Base-by-base conservation (phyloP, 768 basidiomycete species). In the Imleria badia region DNA sequence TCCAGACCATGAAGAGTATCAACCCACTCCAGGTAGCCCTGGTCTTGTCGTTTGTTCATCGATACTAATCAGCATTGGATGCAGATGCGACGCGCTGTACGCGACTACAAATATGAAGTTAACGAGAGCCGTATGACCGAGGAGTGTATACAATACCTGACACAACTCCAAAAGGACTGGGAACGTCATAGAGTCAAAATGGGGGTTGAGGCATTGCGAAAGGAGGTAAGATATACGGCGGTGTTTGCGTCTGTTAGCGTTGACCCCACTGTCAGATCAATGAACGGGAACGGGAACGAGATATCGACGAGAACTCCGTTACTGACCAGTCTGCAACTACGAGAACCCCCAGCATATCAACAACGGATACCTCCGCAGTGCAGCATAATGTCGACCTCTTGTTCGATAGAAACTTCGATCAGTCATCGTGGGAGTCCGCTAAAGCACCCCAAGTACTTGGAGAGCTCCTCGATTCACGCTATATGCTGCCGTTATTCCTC, bases 161-260 rank as follows among this genome's bases (percentile, higher is more conserved):
- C 85, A 3, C 96, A 98, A 64, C 76, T 99, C 10, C 95, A 98
- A 73, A 95, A 92, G 66, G 95, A 98, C 67, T 99, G 96, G 96
- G 96, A 99, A 71, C 78, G 91, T 52, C 88, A 92, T 68, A 79
- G 94, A 41, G 85, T 95, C 31, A 90, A 92, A 66, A 75, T 90
- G 31, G 91, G 92, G 5, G 92, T 96, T 10, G 87, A 92, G 64
- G 86, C 87, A 10, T 74, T 94, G 33, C 85, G 89, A 55, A 89
- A 86, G 72, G 91, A 94, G 83, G 89, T 91, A 55, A 51, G 53
- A 14, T 59, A 39, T 45, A 45, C 1, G 19, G 22, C 45, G 17
- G 14, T 50, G 20, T 34, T 38, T n/a, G 20, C 23, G 3, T 38
- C 40, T 51, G 29, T 40, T 56, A 17, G 39, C 38, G 43, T 29